Percentiles rank a stretch among this genome's conserved stretches.
These are phyloP conservation scores for Yarrowia sp. DNA, from an alignment of 805 yeast genomes.

Conservation along the genomic window DNA sequence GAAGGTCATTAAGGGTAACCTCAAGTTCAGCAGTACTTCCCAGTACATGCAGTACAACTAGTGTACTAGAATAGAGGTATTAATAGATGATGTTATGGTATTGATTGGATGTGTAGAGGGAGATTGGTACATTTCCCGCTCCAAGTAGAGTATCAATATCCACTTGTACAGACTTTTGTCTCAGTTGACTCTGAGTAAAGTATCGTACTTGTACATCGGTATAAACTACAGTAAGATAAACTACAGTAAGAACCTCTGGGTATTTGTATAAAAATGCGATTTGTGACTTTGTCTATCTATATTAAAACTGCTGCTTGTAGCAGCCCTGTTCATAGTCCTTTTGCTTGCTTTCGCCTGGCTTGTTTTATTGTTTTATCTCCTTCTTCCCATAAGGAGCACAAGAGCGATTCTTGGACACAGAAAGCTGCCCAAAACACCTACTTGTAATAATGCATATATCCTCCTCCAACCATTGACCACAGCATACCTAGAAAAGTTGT, in stretches of 20 bases:
- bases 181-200: too few species aligned
- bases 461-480: background rate
- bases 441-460: background rate
- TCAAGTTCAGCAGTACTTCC: conserved; percentile 95
- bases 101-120: too few species aligned
- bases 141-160: too few species aligned
- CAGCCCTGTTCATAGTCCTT: background rate
- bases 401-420: background rate
- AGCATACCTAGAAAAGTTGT: too few species aligned
- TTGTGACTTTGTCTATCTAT: background rate
- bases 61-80: background rate
- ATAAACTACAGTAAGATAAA: too few species aligned
- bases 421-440: background rate
- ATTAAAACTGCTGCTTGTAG: background rate
- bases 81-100: conserved; percentile 19
- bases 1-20: conserved; percentile 96
- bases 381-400: background rate
- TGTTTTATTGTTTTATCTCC: background rate
- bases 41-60: conserved; percentile 98
- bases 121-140: too few species aligned
- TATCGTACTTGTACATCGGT: too few species aligned
- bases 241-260: too few species aligned
- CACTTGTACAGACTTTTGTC: too few species aligned
- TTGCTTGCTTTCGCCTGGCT: background rate
- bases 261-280: background rate